These are phyloP conservation scores for Misopates orontium DNA, from an alignment of 257 asterid genomes.

Conservation along the genomic window DNA sequence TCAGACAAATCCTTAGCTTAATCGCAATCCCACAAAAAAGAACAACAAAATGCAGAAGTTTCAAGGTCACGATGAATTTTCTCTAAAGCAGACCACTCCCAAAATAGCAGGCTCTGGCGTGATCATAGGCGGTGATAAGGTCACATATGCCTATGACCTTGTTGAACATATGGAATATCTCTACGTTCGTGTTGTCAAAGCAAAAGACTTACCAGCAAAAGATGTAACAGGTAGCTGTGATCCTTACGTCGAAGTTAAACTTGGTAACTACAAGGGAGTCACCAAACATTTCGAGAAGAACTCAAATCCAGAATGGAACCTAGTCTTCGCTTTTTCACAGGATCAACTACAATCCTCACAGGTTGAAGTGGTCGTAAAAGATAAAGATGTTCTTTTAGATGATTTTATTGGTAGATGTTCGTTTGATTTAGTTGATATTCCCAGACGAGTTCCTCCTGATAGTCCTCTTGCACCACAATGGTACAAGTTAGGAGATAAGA, in stretches of 20 bases:
- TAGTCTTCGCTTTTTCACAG: slow-evolving; percentile 72
- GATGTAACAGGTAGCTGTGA: slow-evolving; percentile 69
- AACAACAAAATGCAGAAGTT: slow-evolving; percentile 47
- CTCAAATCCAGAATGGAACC: slow-evolving; percentile 70
- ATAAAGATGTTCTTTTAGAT: slow-evolving; percentile 64
- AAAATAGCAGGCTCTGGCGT: slow-evolving; percentile 75
- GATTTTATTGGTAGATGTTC: slow-evolving; percentile 55
- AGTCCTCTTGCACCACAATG: slow-evolving; percentile 86
- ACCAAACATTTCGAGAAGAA: slow-evolving; percentile 75
- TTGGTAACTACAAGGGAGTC: slow-evolving; percentile 79
- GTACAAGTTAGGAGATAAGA: slow-evolving; percentile 64
- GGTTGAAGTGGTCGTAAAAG: slow-evolving; percentile 68
- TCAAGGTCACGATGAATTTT: slow-evolving; percentile 55
- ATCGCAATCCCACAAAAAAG: background rate
- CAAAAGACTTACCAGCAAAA: slow-evolving; percentile 52
- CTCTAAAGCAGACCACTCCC: slow-evolving; percentile 74
- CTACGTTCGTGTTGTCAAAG: slow-evolving; percentile 81
- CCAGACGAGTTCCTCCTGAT: slow-evolving; percentile 73
- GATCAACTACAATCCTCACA: slow-evolving; percentile 72
- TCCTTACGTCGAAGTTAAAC: slow-evolving; percentile 74
- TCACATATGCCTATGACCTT: slow-evolving; percentile 66
- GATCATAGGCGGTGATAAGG: slow-evolving; percentile 63
- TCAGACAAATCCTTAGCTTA: background rate
- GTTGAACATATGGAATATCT: slow-evolving; percentile 87
- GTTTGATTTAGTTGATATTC: slow-evolving; percentile 61